Evolutionary conservation across 129 eudicot species (phyloP).

Genomic region (Saposhnikovia divaricata): DNA sequence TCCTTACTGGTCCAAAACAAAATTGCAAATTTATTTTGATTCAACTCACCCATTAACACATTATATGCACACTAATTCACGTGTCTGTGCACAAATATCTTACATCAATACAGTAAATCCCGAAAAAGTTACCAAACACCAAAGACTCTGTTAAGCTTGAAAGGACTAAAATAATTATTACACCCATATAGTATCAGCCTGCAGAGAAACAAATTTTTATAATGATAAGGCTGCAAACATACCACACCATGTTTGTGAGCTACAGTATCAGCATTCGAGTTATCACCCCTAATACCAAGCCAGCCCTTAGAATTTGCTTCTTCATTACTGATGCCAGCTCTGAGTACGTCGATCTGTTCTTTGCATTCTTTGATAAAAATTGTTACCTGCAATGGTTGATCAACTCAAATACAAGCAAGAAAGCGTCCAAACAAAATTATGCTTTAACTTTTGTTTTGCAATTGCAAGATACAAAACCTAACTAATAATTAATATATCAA

Average conservation of each 20-base stretch:
- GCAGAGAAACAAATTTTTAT: not conserved
- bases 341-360: constrained; percentile 80
- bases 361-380: constrained; percentile 78
- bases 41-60: not conserved
- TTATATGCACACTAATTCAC: not conserved
- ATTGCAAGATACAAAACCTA: not conserved
- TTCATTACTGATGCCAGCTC: constrained; percentile 61
- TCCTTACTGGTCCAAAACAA: not conserved
- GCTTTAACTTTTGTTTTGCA: not conserved
- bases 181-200: not conserved
- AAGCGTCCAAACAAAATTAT: not conserved
- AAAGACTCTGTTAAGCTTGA: not conserved
- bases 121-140: not conserved
- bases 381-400: constrained; percentile 55
- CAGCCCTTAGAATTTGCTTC: constrained; percentile 79
- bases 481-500: not conserved
- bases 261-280: constrained; percentile 65
- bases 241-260: constrained; percentile 99
- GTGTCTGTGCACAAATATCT: not conserved
- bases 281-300: constrained; percentile 65
- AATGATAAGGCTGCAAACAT: constrained; percentile 15
- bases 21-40: not conserved
- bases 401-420: not conserved
- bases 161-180: not conserved
- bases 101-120: not conserved